phyloP scores from a whole-genome alignment of 192 early-diverging fungal genomes.

The Chytriomyces hyalinus region DNA sequence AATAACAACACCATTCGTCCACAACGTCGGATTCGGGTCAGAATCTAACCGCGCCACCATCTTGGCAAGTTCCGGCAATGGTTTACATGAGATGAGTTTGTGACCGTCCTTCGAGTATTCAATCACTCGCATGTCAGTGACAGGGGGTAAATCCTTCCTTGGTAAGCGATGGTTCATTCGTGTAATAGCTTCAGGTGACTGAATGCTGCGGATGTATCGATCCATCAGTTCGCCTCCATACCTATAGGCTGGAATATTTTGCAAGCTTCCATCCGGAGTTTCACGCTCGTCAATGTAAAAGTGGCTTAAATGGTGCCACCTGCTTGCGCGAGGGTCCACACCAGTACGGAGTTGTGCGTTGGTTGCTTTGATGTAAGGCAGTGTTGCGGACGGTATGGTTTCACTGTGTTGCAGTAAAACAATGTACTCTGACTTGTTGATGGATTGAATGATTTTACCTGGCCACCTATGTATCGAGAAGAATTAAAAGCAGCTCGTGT shows the following conservation, averaged over 20 bases:
- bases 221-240: slow-evolving; percentile 7
- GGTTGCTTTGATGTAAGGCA: slow-evolving; percentile 12
- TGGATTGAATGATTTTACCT: not conserved
- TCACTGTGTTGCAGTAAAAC: slow-evolving; percentile 23
- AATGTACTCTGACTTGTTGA: not conserved
- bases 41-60: not conserved
- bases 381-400: not conserved
- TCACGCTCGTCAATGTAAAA: slow-evolving; percentile 12
- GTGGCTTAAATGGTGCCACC: not conserved
- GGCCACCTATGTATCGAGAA: slow-evolving; percentile 3
- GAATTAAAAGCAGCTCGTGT: no score
- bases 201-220: not conserved
- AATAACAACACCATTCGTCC: slow-evolving; percentile 5
- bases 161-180: not conserved
- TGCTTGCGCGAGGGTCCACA: slow-evolving; percentile 5
- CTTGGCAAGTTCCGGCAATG: not conserved
- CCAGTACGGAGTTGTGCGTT: slow-evolving; percentile 16
- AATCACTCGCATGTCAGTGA: not conserved
- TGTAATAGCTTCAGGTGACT: not conserved
- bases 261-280: not conserved
- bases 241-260: not conserved
- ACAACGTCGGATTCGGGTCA: slow-evolving; percentile 14
- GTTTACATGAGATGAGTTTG: not conserved
- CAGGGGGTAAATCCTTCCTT: not conserved
- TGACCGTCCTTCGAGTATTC: not conserved